Base-by-base conservation (phyloP, 345 rosid genomes). In the Viola odorata region DNA sequence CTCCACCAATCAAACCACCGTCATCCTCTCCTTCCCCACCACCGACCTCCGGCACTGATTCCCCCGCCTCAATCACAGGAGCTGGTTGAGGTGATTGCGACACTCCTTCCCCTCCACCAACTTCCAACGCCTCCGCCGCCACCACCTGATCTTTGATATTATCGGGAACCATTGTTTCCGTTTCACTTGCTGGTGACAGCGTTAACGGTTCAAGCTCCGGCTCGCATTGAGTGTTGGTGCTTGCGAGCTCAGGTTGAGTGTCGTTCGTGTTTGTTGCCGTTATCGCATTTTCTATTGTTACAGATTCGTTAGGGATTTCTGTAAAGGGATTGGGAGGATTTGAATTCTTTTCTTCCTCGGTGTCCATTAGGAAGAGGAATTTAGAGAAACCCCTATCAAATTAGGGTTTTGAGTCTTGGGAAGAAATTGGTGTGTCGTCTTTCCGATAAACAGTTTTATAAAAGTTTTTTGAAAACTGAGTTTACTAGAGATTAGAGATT, bases 321-420 rank as follows among this genome's bases (percentile, higher is more conserved):
- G 50, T 47, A 56, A 74, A 41, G 56, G 71, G 61, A 42, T 40
- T 63, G 1, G 49, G 13, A 8, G 58, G 64, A 38, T 54, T 65
- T 47, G 36, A 73, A 68, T 61, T 37, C 39, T 77, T 84, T 14
- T 82, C 83, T 51, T 81, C 91, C 62, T 74, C 88, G 62, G 73
- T 41, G 48, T 83, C 83, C 91, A 85, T 85, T 41, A 36, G 37
- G 55, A 13, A 55, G 10, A n/a, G n/a, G 37, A 36, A 17, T 61
- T 65, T 14, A 41, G 50, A 62, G 64, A 55, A 69, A 77, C 72
- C 71, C 71, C 52, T 60, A 61, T 41, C 32, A 56, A 17, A 38
- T 69, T 69, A 70, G 74, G 74, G 74, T 64, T 64, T 69, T 71
- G 69, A 69, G 55, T 77, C 69, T 73, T 73, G 5, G 48, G 14